Evolutionary conservation across 441 rosid genomes (phyloP).

Genomic region (Erodium chrysanthum): DNA sequence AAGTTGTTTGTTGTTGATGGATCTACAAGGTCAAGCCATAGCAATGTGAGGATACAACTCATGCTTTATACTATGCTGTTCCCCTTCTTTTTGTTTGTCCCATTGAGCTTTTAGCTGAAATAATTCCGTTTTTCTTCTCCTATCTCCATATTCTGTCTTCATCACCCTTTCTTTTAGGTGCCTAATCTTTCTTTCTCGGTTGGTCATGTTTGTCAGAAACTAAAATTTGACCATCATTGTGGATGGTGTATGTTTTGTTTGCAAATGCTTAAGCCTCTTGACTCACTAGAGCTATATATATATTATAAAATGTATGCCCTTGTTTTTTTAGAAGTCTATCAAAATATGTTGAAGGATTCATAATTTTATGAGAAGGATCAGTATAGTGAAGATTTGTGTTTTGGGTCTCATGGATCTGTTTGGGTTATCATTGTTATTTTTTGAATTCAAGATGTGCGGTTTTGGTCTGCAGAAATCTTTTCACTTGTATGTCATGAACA

Average conservation of each 20-base stretch:
- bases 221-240: not conserved
- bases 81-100: not conserved
- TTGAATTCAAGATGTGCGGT: too few species aligned
- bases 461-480: too few species aligned
- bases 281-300: too few species aligned
- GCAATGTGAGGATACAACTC: slow-evolving; percentile 64
- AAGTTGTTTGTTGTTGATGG: slow-evolving; percentile 96
- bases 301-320: too few species aligned
- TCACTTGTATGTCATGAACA: too few species aligned
- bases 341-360: too few species aligned
- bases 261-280: too few species aligned
- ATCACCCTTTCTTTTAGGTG: not conserved
- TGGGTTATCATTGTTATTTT: too few species aligned
- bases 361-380: too few species aligned
- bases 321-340: too few species aligned
- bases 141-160: not conserved
- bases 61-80: not conserved
- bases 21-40: slow-evolving; percentile 95
- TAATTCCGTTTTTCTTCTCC: not conserved
- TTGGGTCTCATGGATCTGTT: too few species aligned
- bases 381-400: too few species aligned
- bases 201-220: not conserved
- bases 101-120: not conserved
- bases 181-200: not conserved
- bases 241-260: not conserved